These are phyloP conservation scores for Orbilia blumenaviensis DNA, from an alignment of 2,329 filamentous ascomycete genomes.

Conservation along the genomic window DNA sequence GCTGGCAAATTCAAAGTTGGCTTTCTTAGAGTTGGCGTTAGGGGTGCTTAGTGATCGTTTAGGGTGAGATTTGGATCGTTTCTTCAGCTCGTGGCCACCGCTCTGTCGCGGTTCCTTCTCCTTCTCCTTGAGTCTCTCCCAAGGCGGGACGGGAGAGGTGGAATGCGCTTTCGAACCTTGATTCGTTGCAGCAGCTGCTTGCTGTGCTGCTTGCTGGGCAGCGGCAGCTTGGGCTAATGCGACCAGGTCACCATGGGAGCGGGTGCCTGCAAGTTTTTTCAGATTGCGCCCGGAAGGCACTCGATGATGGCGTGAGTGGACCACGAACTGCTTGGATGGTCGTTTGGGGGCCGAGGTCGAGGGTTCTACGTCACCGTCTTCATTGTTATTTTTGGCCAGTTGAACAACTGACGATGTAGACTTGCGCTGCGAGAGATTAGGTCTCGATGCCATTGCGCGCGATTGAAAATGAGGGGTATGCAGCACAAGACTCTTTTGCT, in stretches of 20 bases:
- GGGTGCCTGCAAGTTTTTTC: conserved; percentile 52
- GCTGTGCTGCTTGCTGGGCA: conserved; percentile 38
- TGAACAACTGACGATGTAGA: conserved; percentile 52
- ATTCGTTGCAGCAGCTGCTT: conserved; percentile 35
- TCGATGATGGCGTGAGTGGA: conserved; percentile 53
- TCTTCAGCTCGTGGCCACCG: conserved; percentile 49
- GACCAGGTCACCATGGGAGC: conserved; percentile 53
- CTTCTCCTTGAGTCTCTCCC: conserved; percentile 47
- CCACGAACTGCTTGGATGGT: conserved; percentile 51
- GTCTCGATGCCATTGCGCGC: conserved; percentile 53
- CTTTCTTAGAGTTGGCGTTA: conserved; percentile 48
- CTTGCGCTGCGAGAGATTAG: conserved; percentile 48
- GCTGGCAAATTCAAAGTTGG: conserved; percentile 51
- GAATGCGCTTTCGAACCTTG: conserved; percentile 52
- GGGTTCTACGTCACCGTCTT: conserved; percentile 52
- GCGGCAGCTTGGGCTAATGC: conserved; percentile 49
- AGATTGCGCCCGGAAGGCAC: conserved; percentile 49
- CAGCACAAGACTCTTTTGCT: conserved; percentile 19
- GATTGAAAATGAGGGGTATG: conserved; percentile 52
- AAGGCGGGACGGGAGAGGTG: conserved; percentile 44
- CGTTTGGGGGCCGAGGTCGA: conserved; percentile 52
- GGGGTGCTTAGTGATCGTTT: conserved; percentile 52
- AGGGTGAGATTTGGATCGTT: conserved; percentile 41
- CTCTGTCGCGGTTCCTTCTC: conserved; percentile 31
- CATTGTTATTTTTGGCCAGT: conserved; percentile 49